These are phyloP conservation scores for Auriscalpium microsporum DNA, from an alignment of 768 basidiomycete species.

Conservation along the genomic window DNA sequence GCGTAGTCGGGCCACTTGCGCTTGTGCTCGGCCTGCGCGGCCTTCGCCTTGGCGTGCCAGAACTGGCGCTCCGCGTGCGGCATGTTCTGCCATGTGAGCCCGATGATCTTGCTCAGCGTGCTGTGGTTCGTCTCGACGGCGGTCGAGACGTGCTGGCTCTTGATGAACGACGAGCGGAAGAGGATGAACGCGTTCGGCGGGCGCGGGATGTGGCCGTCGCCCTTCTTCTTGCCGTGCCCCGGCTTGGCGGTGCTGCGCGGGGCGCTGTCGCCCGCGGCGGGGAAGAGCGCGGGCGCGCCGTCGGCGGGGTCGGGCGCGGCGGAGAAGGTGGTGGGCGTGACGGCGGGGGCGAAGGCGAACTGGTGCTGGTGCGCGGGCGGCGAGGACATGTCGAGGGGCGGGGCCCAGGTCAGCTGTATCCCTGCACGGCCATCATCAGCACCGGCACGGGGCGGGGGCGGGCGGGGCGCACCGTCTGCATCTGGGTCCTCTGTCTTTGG, in stretches of 20 bases:
- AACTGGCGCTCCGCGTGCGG: slow-evolving; percentile 66
- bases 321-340: slow-evolving; percentile 52
- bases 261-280: slow-evolving; percentile 30
- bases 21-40: slow-evolving; percentile 65
- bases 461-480: not conserved
- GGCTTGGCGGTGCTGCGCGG: slow-evolving; percentile 28
- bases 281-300: slow-evolving; percentile 48
- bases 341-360: slow-evolving; percentile 49
- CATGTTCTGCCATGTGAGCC: slow-evolving; percentile 74
- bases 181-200: slow-evolving; percentile 84
- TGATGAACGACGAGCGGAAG: slow-evolving; percentile 78
- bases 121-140: slow-evolving; percentile 77
- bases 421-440: slow-evolving; percentile 13
- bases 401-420: slow-evolving; percentile 38
- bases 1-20: slow-evolving; percentile 69
- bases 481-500: slow-evolving; percentile 12
- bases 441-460: not conserved
- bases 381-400: slow-evolving; percentile 27
- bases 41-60: slow-evolving; percentile 72
- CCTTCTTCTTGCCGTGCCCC: slow-evolving; percentile 61
- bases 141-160: slow-evolving; percentile 66
- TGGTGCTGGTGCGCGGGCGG: slow-evolving; percentile 27
- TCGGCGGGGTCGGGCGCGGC: slow-evolving; percentile 34
- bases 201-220: slow-evolving; percentile 70
- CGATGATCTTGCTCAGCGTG: slow-evolving; percentile 79